Evolutionary conservation across 352 stramenopile genomes (phyloP), one percentile per base, ranked within the genome.

Genomic region (Phytophthora sansomeana): DNA sequence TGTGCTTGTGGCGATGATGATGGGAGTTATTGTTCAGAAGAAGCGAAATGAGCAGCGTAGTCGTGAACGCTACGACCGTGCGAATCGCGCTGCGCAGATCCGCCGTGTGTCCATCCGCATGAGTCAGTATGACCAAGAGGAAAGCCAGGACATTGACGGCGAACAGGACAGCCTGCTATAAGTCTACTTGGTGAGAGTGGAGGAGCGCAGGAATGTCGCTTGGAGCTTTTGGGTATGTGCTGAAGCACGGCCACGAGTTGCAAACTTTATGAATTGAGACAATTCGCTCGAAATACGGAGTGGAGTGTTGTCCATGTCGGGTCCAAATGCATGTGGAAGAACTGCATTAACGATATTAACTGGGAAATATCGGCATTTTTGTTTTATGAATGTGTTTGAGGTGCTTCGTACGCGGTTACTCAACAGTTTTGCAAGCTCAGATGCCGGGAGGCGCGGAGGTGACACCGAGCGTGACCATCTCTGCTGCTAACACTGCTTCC

Each of bases 41-140:
- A 85, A 81, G 46, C 71, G 72, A n/a, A 84, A 92, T 39, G 83
- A 92, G 21, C 63, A 81, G 47, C 72, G 69, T 35, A 80, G 78
- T 67, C 66, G 77, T 10, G 72, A 81, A 21, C 78, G 75, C 17
- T 78, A 92, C 52, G 68, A 79, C 5, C 87, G 84, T 8, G 85
- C 85, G 2, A 91, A 75, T 35, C 74, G 74, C 7, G 83, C 81
- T 4, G 83, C 85, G 39, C 85, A 93, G 69, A 87, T 93, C 53
- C 83, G 69, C 38, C 85, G 85, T 59, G 83, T 93, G 14, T 92
- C 85, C 29, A 83, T 91, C 64, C 75, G 77, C 38, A 92, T 93
- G 85, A 80, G 73, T 43, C 79, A 88, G 26, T 73, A 85, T 38
- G 66, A 75, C 1, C 53, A 77, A 11, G 68, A 86, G 9, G 76